A percentile compares a stretch with the other conserved stretches of the same genome.
These are phyloP conservation scores for Rhodotorula sp. DNA, from an alignment of 1,284 basidiomycete genomes.

Conservation along the genomic window DNA sequence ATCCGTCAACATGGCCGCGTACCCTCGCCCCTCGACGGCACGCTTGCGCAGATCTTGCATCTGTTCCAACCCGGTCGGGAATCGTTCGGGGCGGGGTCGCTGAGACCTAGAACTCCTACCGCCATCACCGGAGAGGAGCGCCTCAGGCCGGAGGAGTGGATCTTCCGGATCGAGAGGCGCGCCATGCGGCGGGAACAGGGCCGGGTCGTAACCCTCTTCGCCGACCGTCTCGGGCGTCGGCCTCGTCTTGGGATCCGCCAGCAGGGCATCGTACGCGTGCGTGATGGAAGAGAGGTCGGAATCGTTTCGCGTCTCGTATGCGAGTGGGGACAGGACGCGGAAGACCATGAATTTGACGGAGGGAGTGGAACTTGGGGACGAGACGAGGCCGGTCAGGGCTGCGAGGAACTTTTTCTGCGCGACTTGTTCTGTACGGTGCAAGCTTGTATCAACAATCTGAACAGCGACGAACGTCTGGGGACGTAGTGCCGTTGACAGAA, in stretches of 20 bases:
- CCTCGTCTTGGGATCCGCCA: slow-evolving; percentile 24
- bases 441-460: too few species aligned
- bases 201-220: slow-evolving; percentile 1
- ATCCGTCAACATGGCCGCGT: slow-evolving; percentile 40
- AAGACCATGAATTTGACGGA: slow-evolving; percentile 38
- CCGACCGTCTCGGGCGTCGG: not conserved
- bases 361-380: slow-evolving; percentile 30
- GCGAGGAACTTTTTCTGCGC: slow-evolving; percentile 41
- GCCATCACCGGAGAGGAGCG: slow-evolving; percentile 7
- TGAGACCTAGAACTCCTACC: not conserved
- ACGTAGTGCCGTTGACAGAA: too few species aligned
- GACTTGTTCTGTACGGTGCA: slow-evolving; percentile 30
- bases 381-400: slow-evolving; percentile 28
- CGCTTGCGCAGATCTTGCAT: slow-evolving; percentile 28
- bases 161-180: slow-evolving; percentile 20
- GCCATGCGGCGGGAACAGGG: slow-evolving; percentile 6
- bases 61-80: slow-evolving; percentile 17
- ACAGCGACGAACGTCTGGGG: too few species aligned
- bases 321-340: slow-evolving; percentile 35
- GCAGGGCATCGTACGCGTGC: slow-evolving; percentile 31
- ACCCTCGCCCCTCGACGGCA: slow-evolving; percentile 30
- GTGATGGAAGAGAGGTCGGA: slow-evolving; percentile 33
- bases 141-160: slow-evolving; percentile 14
- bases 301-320: slow-evolving; percentile 37
- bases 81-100: not conserved